Base-by-base conservation (phyloP, 208 protist species). In the Leptomonas seymouri region DNA sequence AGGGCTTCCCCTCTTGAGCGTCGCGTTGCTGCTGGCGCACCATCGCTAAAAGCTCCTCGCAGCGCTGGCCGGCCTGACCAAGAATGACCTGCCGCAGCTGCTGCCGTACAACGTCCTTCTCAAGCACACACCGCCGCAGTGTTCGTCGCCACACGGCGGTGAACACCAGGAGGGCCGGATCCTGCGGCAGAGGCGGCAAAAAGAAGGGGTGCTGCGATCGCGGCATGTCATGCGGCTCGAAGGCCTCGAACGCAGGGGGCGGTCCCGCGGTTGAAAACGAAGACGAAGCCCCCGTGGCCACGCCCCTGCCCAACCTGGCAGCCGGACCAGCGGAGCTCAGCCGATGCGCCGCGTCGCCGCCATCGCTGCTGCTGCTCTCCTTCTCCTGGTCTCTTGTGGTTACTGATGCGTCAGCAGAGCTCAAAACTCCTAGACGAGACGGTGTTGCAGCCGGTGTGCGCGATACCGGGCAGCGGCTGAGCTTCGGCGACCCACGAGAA, bases 151-250 rank as follows among this genome's bases (percentile, higher is more conserved):
- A 89, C 60, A 85, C 72, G 11, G 71, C 79, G 31, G 78, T 27
- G 61, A 87, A 90, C 30, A 71, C 69, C 8, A 71, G 31, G n/a
- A 78, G 45, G 16, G 84, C 66, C 1, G 77, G 73, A 54, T 93
- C 87, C 14, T 72, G 75, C n/a, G 81, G 81, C 5, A 93, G 65
- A 18, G 87, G 84, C 15, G 87, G 74, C 18, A 93, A 77, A 5
- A 21, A 30, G 31, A 93, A 86, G 7, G 70, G 67, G 34, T 89
- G 85, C 45, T 74, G 45, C n/a, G 27, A 56, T 11, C 74, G 79
- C 6, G 57, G 66, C 20, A 62, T 67, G 42, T 75, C 63, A 42
- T 80, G 84, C 16, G 81, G 66, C 15, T 77, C 70, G 30, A 70
- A 82, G 14, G 87, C 72, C 18, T 76, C 68, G 48, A 93, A 90